Evolutionary conservation across 2,329 filamentous ascomycete genomes (phyloP).

Genomic region (Paraphaeosphaeria sporulosa): DNA sequence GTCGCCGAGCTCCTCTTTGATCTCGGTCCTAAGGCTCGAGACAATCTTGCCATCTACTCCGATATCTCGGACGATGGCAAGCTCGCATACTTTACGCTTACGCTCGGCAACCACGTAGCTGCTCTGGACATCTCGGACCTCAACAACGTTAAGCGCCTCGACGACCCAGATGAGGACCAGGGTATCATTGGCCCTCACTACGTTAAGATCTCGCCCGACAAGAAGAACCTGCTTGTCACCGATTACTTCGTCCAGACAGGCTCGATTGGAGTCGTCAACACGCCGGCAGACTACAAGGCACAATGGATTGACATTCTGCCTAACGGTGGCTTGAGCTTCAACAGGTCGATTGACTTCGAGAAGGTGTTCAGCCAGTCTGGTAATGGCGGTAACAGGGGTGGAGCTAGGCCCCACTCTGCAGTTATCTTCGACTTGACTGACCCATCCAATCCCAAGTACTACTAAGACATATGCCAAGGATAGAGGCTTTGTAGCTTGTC

Average conservation of each 20-base stretch:
- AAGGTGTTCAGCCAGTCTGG: conserved; percentile 51
- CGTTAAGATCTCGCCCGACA: conserved; percentile 69
- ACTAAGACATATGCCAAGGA: neutral
- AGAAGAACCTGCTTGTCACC: conserved; percentile 70
- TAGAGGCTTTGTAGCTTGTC: neutral
- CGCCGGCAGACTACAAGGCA: conserved; percentile 68
- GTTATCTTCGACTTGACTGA: conserved; percentile 60
- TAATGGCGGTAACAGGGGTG: conserved; percentile 57
- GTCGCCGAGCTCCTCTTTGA: conserved; percentile 66
- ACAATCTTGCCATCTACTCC: conserved; percentile 67
- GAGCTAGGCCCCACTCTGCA: conserved; percentile 64
- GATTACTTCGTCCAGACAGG: conserved; percentile 72
- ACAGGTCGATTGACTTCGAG: conserved; percentile 66
- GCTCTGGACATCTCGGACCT: conserved; percentile 69
- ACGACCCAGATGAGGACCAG: conserved; percentile 66
- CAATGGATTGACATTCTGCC: conserved; percentile 67
- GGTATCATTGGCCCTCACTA: conserved; percentile 69
- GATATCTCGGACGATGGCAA: conserved; percentile 67
- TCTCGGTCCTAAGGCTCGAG: conserved; percentile 63
- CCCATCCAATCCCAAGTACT: neutral
- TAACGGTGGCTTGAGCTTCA: conserved; percentile 65
- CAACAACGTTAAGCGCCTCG: conserved; percentile 66
- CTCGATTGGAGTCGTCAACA: conserved; percentile 67
- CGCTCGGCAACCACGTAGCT: conserved; percentile 66
- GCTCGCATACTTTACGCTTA: conserved; percentile 66